A percentile compares a stretch with the other conserved stretches of the same genome.
Evolutionary conservation across 2,329 filamentous ascomycete genomes (phyloP).

Genomic region (Talaromyces sp.): DNA sequence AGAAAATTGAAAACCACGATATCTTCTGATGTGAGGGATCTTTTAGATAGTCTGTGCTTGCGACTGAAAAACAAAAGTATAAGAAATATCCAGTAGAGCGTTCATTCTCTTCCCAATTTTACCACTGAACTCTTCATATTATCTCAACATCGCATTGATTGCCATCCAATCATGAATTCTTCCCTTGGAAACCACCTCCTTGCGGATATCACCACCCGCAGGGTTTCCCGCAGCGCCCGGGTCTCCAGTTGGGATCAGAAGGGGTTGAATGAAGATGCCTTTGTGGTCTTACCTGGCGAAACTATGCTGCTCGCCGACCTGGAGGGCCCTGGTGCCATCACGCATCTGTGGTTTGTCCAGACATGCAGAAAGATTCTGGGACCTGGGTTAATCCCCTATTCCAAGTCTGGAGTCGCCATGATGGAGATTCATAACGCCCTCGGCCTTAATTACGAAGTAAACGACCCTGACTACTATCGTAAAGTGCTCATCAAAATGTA

Average conservation of each 20-base stretch:
- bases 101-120: neutral
- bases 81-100: neutral
- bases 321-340: constrained; percentile 36
- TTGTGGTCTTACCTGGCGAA: constrained; percentile 34
- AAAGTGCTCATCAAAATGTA: constrained; percentile 40
- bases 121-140: neutral
- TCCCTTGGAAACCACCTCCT: neutral
- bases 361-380: constrained; percentile 37
- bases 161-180: neutral
- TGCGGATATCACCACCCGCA: neutral
- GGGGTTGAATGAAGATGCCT: constrained; percentile 35
- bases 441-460: constrained; percentile 35
- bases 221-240: constrained; percentile 28
- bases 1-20: neutral
- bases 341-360: constrained; percentile 28
- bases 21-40: neutral
- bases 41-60: neutral
- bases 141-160: neutral
- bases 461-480: constrained; percentile 39
- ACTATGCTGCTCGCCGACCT: constrained; percentile 32
- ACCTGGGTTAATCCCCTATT: constrained; percentile 35
- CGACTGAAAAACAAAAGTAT: neutral
- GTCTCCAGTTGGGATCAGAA: constrained; percentile 35
- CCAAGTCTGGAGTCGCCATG: constrained; percentile 38
- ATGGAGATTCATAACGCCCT: constrained; percentile 35